phyloP scores from a whole-genome alignment of 2,329 filamentous ascomycete species.

The Alternaria viburni region DNA sequence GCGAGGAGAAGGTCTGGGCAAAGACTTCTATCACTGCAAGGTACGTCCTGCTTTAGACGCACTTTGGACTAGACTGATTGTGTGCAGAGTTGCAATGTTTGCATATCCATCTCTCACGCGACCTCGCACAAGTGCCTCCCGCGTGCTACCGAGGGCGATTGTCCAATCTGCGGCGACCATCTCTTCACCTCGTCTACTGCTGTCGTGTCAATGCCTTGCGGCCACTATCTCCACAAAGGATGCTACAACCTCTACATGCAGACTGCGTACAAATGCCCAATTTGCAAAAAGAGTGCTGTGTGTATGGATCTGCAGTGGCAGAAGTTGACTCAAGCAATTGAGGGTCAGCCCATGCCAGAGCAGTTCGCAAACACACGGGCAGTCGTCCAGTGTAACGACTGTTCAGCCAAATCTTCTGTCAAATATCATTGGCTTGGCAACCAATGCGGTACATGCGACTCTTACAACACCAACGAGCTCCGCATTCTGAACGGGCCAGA shows the following conservation, averaged over 20 bases:
- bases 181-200: slow-evolving; percentile 90
- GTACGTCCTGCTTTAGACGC: slow-evolving; percentile 55
- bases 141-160: slow-evolving; percentile 78
- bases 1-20: slow-evolving; percentile 86
- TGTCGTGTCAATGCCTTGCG: slow-evolving; percentile 93
- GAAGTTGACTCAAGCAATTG: slow-evolving; percentile 85
- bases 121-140: slow-evolving; percentile 92
- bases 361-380: slow-evolving; percentile 82
- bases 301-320: slow-evolving; percentile 98
- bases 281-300: slow-evolving; percentile 94
- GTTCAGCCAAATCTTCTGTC: slow-evolving; percentile 83
- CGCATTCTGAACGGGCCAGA: slow-evolving; percentile 51
- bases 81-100: slow-evolving; percentile 75
- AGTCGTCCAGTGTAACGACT: slow-evolving; percentile 92
- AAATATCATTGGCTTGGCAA: slow-evolving; percentile 93
- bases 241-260: slow-evolving; percentile 90
- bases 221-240: slow-evolving; percentile 90
- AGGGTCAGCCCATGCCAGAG: slow-evolving; percentile 86
- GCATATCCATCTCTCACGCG: slow-evolving; percentile 87
- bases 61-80: slow-evolving; percentile 27
- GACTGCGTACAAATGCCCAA: slow-evolving; percentile 91
- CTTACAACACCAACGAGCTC: slow-evolving; percentile 60
- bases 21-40: slow-evolving; percentile 99
- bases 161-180: slow-evolving; percentile 95
- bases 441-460: slow-evolving; percentile 73